Evolutionary conservation across 2,329 filamentous ascomycete genomes (phyloP).

Genomic region (Trichoderma sp.): DNA sequence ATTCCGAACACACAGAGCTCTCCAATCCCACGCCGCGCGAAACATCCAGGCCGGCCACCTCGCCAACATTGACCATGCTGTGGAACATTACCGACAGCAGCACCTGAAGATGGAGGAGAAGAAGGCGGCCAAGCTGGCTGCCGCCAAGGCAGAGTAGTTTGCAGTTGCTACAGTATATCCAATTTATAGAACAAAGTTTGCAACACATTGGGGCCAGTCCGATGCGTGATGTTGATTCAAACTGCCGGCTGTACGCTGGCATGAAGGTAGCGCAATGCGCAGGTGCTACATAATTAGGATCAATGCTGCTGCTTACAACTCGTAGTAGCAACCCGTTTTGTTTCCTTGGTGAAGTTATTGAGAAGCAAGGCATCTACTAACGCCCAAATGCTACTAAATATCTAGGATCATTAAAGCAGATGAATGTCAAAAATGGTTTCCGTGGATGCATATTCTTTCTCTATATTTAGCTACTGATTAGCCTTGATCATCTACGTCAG

Average conservation of each 20-base stretch:
- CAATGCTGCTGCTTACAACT: background rate
- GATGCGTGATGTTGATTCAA: background rate
- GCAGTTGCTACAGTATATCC: conserved; percentile 6
- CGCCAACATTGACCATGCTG: conserved; percentile 55
- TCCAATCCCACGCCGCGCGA: conserved; percentile 52
- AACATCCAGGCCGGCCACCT: conserved; percentile 59
- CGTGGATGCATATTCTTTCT: background rate
- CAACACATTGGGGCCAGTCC: background rate
- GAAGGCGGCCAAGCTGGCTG: conserved; percentile 52
- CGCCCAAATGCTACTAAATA: background rate
- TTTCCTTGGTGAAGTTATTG: background rate
- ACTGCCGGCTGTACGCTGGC: background rate
- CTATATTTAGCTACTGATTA: background rate
- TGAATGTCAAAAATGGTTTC: background rate
- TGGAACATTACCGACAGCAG: conserved; percentile 58
- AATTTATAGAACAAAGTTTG: conserved; percentile 13
- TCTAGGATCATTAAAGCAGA: background rate
- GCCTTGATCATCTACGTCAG: background rate
- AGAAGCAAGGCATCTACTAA: background rate
- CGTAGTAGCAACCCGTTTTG: background rate
- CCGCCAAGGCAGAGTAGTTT: conserved; percentile 33
- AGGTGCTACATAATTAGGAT: background rate
- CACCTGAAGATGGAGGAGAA: conserved; percentile 57
- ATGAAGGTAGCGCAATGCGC: background rate
- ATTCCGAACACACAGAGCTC: conserved; percentile 40